Conservation (phyloP, 768 basidiomycete species). For the Cytidiella melzeri region DNA sequence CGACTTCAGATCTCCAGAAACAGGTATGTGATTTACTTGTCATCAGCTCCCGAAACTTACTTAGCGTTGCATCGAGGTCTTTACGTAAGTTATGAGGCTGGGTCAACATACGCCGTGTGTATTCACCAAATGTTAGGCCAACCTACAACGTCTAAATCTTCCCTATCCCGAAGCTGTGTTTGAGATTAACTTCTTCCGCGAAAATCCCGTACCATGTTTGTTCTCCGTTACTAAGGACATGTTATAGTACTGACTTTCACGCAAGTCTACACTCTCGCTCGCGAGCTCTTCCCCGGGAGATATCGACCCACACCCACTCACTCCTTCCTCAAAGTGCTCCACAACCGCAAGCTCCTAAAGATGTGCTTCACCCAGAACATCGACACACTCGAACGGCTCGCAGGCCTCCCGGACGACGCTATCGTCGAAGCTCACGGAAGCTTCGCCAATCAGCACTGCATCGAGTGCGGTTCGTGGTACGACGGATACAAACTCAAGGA, state of each 20-base stretch:
- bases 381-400: slow-evolving; percentile 84
- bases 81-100: slow-evolving; percentile 15
- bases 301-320: slow-evolving; percentile 87
- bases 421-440: slow-evolving; percentile 96
- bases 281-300: slow-evolving; percentile 88
- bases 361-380: slow-evolving; percentile 90
- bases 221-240: no score
- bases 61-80: slow-evolving; percentile 13
- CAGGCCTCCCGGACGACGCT: slow-evolving; percentile 65
- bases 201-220: slow-evolving; percentile 76
- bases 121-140: slow-evolving; percentile 43
- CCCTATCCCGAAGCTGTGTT: slow-evolving; percentile 97
- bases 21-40: slow-evolving; percentile 19
- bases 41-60: not conserved
- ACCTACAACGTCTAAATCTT: slow-evolving; percentile 67
- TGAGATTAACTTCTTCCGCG: slow-evolving; percentile 79
- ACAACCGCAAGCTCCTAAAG: slow-evolving; percentile 60
- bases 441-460: slow-evolving; percentile 83
- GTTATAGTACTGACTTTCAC: not conserved
- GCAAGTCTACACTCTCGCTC: slow-evolving; percentile 82
- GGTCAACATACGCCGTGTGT: no score
- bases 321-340: slow-evolving; percentile 80
- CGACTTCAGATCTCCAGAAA: slow-evolving; percentile 48
- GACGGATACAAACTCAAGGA: slow-evolving; percentile 64
- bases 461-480: slow-evolving; percentile 58